Evolutionary conservation across 495 filamentous ascomycete genomes (phyloP).

Genomic region (Lasiosphaeria ovina): DNA sequence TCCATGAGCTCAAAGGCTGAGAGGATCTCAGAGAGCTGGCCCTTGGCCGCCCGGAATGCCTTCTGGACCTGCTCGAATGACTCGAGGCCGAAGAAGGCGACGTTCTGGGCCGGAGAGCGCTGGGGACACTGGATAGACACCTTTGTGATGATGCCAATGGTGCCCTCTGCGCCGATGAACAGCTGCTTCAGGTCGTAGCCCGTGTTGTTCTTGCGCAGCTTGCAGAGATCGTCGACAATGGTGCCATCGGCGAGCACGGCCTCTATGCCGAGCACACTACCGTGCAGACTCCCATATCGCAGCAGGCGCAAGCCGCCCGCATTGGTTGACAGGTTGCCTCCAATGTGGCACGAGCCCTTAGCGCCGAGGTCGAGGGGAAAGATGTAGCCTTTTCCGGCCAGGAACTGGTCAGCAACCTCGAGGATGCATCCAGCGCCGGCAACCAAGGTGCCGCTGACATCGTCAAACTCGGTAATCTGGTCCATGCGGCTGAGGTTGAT

Average conservation of each 20-base stretch:
- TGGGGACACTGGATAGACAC: slow-evolving; percentile 88
- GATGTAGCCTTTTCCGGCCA: slow-evolving; percentile 75
- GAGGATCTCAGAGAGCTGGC: slow-evolving; percentile 86
- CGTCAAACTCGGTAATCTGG: slow-evolving; percentile 84
- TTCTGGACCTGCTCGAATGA: slow-evolving; percentile 81
- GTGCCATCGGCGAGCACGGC: slow-evolving; percentile 91
- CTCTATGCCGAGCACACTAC: slow-evolving; percentile 87
- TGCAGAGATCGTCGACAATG: slow-evolving; percentile 81
- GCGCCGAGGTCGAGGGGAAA: slow-evolving; percentile 96
- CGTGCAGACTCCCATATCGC: slow-evolving; percentile 91
- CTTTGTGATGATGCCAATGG: slow-evolving; percentile 88
- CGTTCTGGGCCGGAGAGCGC: slow-evolving; percentile 78
- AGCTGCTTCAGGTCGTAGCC: slow-evolving; percentile 98
- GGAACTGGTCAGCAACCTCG: slow-evolving; percentile 79
- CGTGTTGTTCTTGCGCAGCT: slow-evolving; percentile 91
- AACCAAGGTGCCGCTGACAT: slow-evolving; percentile 86
- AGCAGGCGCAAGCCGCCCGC: slow-evolving; percentile 88
- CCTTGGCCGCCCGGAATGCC: slow-evolving; percentile 83
- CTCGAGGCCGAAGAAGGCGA: slow-evolving; percentile 84
- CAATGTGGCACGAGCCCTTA: slow-evolving; percentile 95
- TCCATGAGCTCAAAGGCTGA: slow-evolving; percentile 99
- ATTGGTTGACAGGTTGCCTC: slow-evolving; percentile 97
- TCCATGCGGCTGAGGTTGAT: slow-evolving; percentile 87
- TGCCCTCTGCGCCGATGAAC: slow-evolving; percentile 93
- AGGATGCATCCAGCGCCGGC: slow-evolving; percentile 89